Percentiles rank a stretch among this genome's conserved stretches.
phyloP scores from a whole-genome alignment of 2,329 filamentous ascomycete genomes.

The Colletotrichum sp. region DNA sequence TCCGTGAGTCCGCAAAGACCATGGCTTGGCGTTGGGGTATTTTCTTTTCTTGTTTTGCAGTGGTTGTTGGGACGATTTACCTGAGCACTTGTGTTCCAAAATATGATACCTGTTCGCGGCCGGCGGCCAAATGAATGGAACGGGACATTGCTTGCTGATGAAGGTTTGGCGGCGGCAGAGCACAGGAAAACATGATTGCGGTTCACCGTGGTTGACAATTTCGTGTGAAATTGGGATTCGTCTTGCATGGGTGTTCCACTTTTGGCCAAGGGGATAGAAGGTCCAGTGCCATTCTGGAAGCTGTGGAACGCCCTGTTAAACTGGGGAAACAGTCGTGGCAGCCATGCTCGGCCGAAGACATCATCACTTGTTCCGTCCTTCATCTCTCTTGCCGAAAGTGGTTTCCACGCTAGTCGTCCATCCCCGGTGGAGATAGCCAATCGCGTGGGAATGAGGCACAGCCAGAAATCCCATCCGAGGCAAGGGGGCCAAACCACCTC shows the following conservation, averaged over 20 bases:
- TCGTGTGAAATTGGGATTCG: not conserved
- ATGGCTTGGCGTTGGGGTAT: not conserved
- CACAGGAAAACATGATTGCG: not conserved
- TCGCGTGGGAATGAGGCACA: not conserved
- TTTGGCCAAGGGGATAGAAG: not conserved
- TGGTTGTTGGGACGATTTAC: not conserved
- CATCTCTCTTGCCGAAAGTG: conserved; percentile 3
- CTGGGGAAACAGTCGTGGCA: not conserved
- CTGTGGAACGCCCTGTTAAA: not conserved
- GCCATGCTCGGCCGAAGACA: not conserved
- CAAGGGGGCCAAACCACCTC: not conserved
- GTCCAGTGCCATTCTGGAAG: not conserved
- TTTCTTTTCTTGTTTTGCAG: not conserved
- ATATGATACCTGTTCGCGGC: conserved; percentile 12
- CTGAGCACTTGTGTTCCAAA: not conserved
- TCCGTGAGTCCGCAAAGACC: not conserved
- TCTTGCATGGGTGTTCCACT: not conserved
- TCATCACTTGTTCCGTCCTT: not conserved
- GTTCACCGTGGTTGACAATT: not conserved
- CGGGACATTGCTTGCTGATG: not conserved
- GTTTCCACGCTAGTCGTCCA: conserved; percentile 3
- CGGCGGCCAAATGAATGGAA: not conserved
- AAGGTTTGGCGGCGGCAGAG: not conserved
- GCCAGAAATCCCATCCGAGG: not conserved
- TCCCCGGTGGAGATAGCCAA: not conserved